These are phyloP conservation scores for Coprinellus aureogranulatus DNA, from an alignment of 768 basidiomycete genomes.

Conservation along the genomic window DNA sequence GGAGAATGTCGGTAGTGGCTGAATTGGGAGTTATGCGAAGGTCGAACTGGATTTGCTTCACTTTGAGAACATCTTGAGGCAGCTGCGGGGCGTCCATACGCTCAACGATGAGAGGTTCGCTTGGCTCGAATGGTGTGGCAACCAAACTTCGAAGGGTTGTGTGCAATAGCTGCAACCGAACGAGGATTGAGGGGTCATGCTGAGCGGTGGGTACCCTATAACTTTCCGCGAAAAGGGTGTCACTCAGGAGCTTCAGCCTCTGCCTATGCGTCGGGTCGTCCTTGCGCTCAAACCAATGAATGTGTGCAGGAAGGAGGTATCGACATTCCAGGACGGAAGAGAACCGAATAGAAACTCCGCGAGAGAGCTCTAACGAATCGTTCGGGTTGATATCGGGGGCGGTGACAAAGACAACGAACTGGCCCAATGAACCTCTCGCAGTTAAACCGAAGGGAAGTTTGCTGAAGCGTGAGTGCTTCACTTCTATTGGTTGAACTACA, in stretches of 20 bases:
- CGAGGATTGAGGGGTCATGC: conserved; percentile 38
- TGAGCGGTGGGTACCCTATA: conserved; percentile 21
- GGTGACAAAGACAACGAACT: conserved; percentile 66
- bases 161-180: conserved; percentile 46
- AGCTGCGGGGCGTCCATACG: conserved; percentile 45
- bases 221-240: conserved; percentile 43
- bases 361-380: conserved; percentile 60
- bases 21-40: conserved; percentile 27
- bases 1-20: conserved; percentile 10
- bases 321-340: conserved; percentile 56
- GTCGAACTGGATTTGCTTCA: conserved; percentile 29
- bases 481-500: conserved; percentile 5
- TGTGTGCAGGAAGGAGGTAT: conserved; percentile 41
- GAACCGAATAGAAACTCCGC: conserved; percentile 64
- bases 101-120: conserved; percentile 60
- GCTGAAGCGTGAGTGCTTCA: conserved; percentile 29
- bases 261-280: conserved; percentile 44
- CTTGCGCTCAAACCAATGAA: conserved; percentile 34
- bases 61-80: conserved; percentile 44
- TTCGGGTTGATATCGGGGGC: conserved; percentile 79
- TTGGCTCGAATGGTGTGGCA: conserved; percentile 64
- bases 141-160: conserved; percentile 58
- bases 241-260: conserved; percentile 54
- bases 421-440: conserved; percentile 55
- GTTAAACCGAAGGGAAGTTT: conserved; percentile 55